phyloP scores from a whole-genome alignment of 2,329 filamentous ascomycete species.

The Claviceps africana region DNA sequence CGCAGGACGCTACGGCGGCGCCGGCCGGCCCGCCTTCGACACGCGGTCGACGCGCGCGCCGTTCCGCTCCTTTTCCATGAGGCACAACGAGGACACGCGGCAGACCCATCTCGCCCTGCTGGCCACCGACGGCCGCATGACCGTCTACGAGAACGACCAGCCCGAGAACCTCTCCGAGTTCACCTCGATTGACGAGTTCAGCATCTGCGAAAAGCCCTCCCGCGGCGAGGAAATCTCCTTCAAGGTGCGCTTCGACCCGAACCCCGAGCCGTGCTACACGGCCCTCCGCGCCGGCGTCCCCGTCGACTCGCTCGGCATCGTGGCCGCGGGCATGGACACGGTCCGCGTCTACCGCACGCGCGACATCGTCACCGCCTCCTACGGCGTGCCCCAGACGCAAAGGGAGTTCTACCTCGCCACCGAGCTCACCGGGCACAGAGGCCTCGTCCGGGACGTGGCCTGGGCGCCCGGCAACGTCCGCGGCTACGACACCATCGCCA shows the following conservation, averaged over 20 bases:
- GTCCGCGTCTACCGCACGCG: slow-evolving; percentile 73
- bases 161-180: slow-evolving; percentile 71
- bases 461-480: slow-evolving; percentile 89
- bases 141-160: slow-evolving; percentile 72
- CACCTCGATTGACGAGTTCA: slow-evolving; percentile 60
- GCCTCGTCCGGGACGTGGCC: slow-evolving; percentile 71
- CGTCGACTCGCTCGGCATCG: slow-evolving; percentile 62
- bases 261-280: slow-evolving; percentile 64
- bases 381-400: slow-evolving; percentile 39
- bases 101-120: slow-evolving; percentile 80
- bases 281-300: slow-evolving; percentile 71
- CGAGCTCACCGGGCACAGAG: slow-evolving; percentile 58
- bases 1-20: slow-evolving; percentile 33
- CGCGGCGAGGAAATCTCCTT: slow-evolving; percentile 81
- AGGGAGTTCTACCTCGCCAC: slow-evolving; percentile 78
- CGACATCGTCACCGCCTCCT: slow-evolving; percentile 37
- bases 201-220: slow-evolving; percentile 54
- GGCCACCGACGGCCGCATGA: slow-evolving; percentile 66
- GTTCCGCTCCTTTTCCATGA: slow-evolving; percentile 75
- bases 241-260: slow-evolving; percentile 76
- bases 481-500: slow-evolving; percentile 81
- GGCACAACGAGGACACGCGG: slow-evolving; percentile 61
- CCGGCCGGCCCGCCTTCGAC: slow-evolving; percentile 39
- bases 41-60: slow-evolving; percentile 42
- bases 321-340: slow-evolving; percentile 72